Conservation (phyloP, 2,329 filamentous ascomycete genomes). For the Bipolaris oryzae region DNA sequence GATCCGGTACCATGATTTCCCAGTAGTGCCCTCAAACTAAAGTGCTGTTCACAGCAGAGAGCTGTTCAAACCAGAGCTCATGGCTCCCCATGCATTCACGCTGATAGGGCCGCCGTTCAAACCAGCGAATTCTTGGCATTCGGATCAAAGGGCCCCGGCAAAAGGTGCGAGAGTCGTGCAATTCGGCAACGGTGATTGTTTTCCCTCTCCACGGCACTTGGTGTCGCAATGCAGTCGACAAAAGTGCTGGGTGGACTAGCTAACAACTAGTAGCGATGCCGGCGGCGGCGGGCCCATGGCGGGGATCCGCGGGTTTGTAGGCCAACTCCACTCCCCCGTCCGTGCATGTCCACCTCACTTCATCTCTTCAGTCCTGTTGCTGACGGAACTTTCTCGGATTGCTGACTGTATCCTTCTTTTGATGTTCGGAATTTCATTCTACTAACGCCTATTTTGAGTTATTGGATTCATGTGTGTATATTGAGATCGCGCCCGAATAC, state of each 20-base stretch:
- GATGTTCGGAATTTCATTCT: constrained; percentile 4
- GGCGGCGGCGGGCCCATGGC: constrained; percentile 18
- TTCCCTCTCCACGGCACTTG: constrained; percentile 10
- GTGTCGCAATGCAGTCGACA: constrained; percentile 21
- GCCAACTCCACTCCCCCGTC: constrained; percentile 15
- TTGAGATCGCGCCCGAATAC: constrained; percentile 6
- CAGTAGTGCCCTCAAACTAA: neutral
- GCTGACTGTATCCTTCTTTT: neutral
- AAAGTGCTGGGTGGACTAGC: no score
- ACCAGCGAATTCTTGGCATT: constrained; percentile 13
- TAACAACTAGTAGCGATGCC: constrained; percentile 14
- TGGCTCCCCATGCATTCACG: constrained; percentile 34
- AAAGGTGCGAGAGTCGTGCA: constrained; percentile 21
- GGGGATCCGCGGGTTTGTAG: constrained; percentile 19
- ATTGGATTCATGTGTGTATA: neutral
- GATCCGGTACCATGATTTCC: neutral
- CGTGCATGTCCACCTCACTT: constrained; percentile 30
- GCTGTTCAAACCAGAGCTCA: neutral
- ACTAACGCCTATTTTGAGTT: neutral
- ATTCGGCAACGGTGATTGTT: constrained; percentile 15
- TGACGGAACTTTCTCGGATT: constrained; percentile 2
- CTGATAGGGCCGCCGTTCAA: constrained; percentile 7
- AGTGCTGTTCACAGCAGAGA: neutral
- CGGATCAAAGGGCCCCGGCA: constrained; percentile 24
- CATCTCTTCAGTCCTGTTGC: no score